Evolutionary conservation across 257 asterid species (phyloP), one percentile per base, ranked within the genome.

Genomic region (Lantana camara): DNA sequence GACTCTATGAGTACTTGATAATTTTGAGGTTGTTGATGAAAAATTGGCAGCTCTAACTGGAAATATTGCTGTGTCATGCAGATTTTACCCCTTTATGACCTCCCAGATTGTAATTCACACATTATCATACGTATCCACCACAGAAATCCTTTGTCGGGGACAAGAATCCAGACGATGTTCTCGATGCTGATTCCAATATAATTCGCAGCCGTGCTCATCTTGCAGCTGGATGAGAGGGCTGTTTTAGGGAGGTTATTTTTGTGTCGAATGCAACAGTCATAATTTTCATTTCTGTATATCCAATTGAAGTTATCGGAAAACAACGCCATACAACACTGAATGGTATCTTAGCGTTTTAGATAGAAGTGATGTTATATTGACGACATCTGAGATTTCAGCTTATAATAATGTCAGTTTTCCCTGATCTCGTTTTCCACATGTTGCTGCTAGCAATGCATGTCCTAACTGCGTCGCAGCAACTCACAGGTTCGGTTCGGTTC

Each of bases 281-380:
- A n/a, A 20, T 73, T n/a, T 73, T 61, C 16, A 15, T 73, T 74
- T 41, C 37, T 73, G 72, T 64, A 75, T 69, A 57, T 68, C 57
- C 49, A 15, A 53, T 67, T 57, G 73, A 67, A 67, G 64, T 52
- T 63, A 57, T 47, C 23, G 49, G 17, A 34, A 40, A n/a, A n/a
- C n/a, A n/a, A 61, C 9, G 63, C 65, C 29, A 41, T 58, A 45
- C 74, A 42, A 45, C 74, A 42, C 66, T 71, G 60, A 56, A 64
- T n/a, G n/a, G n/a, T n/a, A n/a, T 29, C 62, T 32, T 68, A 68
- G 60, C 57, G 68, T 50, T 64, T 23, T 70, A 59, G 73, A 51
- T 70, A 37, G 68, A 64, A 63, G 46, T 38, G 60, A 29, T 60
- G 70, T 65, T 61, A 55, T 60, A 35, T 69, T 54, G 60, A 64